Evolutionary conservation across 169 alveolate genomes (phyloP).

Genomic region (Blepharisma undulans): DNA sequence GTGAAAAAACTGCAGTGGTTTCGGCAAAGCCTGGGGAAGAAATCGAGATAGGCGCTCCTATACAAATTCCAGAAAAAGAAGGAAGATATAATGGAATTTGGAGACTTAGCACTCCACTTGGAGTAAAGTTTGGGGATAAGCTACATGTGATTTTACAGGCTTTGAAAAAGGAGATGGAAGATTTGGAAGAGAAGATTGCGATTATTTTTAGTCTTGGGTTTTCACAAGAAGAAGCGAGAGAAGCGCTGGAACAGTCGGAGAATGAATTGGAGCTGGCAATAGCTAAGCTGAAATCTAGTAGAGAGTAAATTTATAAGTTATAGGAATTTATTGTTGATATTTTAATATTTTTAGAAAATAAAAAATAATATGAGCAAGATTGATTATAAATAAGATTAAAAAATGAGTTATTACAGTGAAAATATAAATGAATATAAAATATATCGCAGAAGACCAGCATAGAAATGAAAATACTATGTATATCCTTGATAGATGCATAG

Average conservation of each 20-base stretch:
- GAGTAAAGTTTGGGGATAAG: conserved; percentile 32
- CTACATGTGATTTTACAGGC: conserved; percentile 10
- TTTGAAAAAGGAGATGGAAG: not conserved
- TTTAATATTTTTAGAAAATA: too few relatives aligned
- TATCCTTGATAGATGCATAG: too few relatives aligned
- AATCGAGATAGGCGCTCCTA: not conserved
- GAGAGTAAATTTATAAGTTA: not conserved
- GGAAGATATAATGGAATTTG: conserved; percentile 40
- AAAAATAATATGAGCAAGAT: too few relatives aligned
- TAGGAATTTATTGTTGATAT: too few relatives aligned
- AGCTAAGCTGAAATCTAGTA: not conserved
- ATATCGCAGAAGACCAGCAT: too few relatives aligned
- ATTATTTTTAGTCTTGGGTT: conserved; percentile 5
- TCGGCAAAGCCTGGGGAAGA: conserved; percentile 26
- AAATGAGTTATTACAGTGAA: too few relatives aligned
- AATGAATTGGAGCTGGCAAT: not conserved
- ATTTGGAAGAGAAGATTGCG: not conserved
- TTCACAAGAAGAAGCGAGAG: not conserved
- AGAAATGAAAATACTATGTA: too few relatives aligned
- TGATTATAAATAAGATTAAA: too few relatives aligned
- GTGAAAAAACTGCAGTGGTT: not conserved
- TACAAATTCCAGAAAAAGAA: conserved; percentile 20
- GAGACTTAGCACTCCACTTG: conserved; percentile 19
- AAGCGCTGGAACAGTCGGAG: not conserved
- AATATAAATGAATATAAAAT: too few relatives aligned